These are phyloP conservation scores for Drechslera avenae DNA, from an alignment of 2,329 filamentous ascomycete species.

Conservation along the genomic window DNA sequence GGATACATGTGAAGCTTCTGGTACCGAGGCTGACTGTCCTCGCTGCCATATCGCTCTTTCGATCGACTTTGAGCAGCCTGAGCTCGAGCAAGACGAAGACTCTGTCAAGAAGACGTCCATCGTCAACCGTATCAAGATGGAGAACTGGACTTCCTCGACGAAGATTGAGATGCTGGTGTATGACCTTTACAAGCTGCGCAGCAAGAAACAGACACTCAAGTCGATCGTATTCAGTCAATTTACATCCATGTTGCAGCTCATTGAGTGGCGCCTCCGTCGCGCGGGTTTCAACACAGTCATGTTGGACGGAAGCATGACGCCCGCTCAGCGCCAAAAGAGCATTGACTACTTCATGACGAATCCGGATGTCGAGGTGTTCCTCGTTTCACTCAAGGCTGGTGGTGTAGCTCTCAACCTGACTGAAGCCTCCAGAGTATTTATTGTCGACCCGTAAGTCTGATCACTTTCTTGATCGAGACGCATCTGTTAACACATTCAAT, in stretches of 20 bases:
- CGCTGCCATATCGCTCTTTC: slow-evolving; percentile 86
- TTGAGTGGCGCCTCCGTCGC: slow-evolving; percentile 93
- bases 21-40: slow-evolving; percentile 72
- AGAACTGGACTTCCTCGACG: slow-evolving; percentile 96
- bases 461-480: not conserved
- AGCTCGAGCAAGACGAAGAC: slow-evolving; percentile 88
- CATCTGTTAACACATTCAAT: slow-evolving; percentile 31
- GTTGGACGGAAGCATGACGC: slow-evolving; percentile 97
- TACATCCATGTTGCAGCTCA: slow-evolving; percentile 94
- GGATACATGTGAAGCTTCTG: slow-evolving; percentile 70
- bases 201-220: slow-evolving; percentile 91
- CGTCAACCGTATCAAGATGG: slow-evolving; percentile 98
- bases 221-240: slow-evolving; percentile 98
- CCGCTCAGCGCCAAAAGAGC: slow-evolving; percentile 86
- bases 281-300: slow-evolving; percentile 99
- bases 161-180: slow-evolving; percentile 98
- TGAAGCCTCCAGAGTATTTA: slow-evolving; percentile 92
- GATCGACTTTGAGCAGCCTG: slow-evolving; percentile 93
- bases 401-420: slow-evolving; percentile 95
- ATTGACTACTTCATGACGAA: slow-evolving; percentile 98
- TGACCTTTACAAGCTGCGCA: slow-evolving; percentile 88
- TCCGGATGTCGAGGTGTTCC: slow-evolving; percentile 89
- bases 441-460: slow-evolving; percentile 83
- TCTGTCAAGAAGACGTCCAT: slow-evolving; percentile 93
- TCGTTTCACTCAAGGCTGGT: slow-evolving; percentile 94